Evolutionary conservation across 352 stramenopile species (phyloP), one percentile per base, ranked within the genome.

Genomic region (Globisporangium parvum): DNA sequence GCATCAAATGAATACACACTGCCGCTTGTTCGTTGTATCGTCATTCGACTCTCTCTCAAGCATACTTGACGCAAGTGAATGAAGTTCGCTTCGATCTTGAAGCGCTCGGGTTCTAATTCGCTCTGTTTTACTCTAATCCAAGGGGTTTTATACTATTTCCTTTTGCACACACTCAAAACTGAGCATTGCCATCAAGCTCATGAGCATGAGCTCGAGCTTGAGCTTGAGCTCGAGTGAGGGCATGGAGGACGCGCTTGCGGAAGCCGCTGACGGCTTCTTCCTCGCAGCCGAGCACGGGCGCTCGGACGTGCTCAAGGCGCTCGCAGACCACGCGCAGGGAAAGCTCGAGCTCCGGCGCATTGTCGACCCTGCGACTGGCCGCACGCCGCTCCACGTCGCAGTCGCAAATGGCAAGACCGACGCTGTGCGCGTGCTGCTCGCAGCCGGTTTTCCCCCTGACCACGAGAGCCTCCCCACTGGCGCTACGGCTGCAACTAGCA

Each of bases 291-390:
- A 91, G 51, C 82, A 91, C 66, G 85, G 82, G 24, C 80, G 82
- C 47, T 85, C 82, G 12, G 85, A 95, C 57, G 85, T 95, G 20
- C 85, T 95, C 60, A 91, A 90, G 56, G 82, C 85, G 40, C 77
- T 95, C 41, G 72, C 71, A 6, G 85, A 93, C 50, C 76, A 92
- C 57, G 71, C 67, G 11, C 66, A 75, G 18, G 80, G 73, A 4
- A 66, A 59, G 0, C 47, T 94, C 28, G 63, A 82, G 23, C 66
- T 91, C 14, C 47, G 51, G 15, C 64, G 70, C 20, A 69, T 90
- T 21, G 73, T 94, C 44, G 80, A 91, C 47, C 66, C 76, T 12
- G 57, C 61, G 9, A 87, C 77, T 2, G 78, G 78, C 55, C 71
- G 79, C 53, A 82, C 85, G 47, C 85, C 85, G 50, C 66, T 94